Conservation (phyloP, 768 basidiomycete genomes). For the Pleurotus ostreatus region DNA sequence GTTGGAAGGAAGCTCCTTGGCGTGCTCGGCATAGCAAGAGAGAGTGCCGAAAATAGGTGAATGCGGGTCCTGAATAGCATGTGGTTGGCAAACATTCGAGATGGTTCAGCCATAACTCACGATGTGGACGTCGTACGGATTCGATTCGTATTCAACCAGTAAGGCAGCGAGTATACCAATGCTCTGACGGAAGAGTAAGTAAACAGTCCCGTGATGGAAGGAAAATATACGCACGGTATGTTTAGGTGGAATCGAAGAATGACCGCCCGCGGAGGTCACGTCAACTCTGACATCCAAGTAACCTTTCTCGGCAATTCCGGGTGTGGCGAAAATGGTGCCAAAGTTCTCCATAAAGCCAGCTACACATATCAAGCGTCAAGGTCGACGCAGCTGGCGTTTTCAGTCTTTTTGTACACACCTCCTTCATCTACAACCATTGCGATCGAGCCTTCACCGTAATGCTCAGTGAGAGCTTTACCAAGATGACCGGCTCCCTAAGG, state of each 20-base stretch:
- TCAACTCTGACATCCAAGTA: constrained; percentile 59
- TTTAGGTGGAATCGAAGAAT: constrained; percentile 77
- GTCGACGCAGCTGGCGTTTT: background rate
- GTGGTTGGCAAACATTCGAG: background rate
- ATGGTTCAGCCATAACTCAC: constrained; percentile 24
- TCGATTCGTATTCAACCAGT: constrained; percentile 62
- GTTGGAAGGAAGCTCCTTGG: constrained; percentile 43
- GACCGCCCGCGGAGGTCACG: constrained; percentile 71
- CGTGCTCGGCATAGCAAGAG: constrained; percentile 65
- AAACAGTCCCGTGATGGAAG: background rate
- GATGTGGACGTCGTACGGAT: constrained; percentile 53
- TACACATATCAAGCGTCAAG: background rate
- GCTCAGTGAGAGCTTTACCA: constrained; percentile 41
- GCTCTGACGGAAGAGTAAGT: constrained; percentile 35
- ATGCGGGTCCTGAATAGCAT: constrained; percentile 36
- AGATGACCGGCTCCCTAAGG: constrained; percentile 52
- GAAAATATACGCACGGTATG: constrained; percentile 56
- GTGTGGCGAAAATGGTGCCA: constrained; percentile 54
- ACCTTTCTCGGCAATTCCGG: constrained; percentile 74
- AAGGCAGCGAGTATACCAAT: constrained; percentile 79
- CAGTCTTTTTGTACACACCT: constrained; percentile 43
- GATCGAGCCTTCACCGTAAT: constrained; percentile 70
- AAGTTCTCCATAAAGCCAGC: constrained; percentile 44
- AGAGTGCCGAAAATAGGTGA: constrained; percentile 57
- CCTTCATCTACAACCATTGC: constrained; percentile 89